Evolutionary conservation across 2,329 filamentous ascomycete genomes (phyloP).

Genomic region (Lasiodiplodia theobromae): DNA sequence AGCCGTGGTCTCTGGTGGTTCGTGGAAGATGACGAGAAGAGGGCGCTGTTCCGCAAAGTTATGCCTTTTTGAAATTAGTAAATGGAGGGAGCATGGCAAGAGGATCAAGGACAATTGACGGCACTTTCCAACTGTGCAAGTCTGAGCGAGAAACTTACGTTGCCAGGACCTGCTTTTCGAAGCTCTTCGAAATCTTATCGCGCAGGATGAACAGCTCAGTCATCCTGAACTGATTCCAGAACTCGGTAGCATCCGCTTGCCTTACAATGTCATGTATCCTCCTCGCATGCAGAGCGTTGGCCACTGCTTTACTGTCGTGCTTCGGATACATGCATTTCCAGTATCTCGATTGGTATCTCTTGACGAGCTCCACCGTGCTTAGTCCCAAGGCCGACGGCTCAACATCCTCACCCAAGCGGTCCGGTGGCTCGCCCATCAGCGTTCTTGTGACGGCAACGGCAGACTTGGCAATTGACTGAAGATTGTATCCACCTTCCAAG

Average conservation of each 20-base stretch:
- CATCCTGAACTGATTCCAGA: constrained; percentile 79
- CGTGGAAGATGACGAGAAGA: constrained; percentile 87
- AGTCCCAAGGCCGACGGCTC: constrained; percentile 49
- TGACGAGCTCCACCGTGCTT: constrained; percentile 64
- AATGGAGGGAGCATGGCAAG: not conserved
- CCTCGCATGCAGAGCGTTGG: constrained; percentile 53
- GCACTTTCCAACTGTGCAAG: not conserved
- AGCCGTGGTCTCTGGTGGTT: constrained; percentile 66
- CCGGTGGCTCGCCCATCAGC: constrained; percentile 92
- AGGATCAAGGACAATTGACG: not conserved
- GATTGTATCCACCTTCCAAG: constrained; percentile 94
- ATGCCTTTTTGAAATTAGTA: constrained; percentile 53
- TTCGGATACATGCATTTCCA: constrained; percentile 89
- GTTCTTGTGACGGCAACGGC: constrained; percentile 90
- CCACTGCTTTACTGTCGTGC: constrained; percentile 45
- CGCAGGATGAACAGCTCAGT: constrained; percentile 80
- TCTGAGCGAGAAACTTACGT: constrained; percentile 59
- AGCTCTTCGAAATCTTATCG: constrained; percentile 74
- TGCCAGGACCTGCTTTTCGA: constrained; percentile 85
- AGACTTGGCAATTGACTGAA: constrained; percentile 89
- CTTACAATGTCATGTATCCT: constrained; percentile 83
- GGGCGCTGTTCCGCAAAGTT: constrained; percentile 71
- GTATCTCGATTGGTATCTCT: constrained; percentile 68
- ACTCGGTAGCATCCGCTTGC: constrained; percentile 72
- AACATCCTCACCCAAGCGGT: constrained; percentile 51